Evolutionary conservation across 352 stramenopile genomes (phyloP).

Genomic region (Pseudoperonospora humuli): DNA sequence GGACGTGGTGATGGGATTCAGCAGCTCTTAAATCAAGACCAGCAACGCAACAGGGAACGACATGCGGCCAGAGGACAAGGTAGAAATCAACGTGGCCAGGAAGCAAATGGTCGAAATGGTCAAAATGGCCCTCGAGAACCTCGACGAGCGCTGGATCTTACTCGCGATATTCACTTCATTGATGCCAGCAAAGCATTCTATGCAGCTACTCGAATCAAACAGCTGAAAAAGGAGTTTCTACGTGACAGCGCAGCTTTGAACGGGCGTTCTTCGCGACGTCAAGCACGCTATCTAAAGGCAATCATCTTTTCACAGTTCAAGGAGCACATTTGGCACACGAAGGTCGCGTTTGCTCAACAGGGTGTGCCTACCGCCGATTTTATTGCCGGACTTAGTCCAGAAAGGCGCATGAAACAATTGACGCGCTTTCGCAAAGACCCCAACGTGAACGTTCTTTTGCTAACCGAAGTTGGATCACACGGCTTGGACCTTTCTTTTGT

Average conservation of each 20-base stretch:
- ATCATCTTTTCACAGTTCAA: slow-evolving; percentile 84
- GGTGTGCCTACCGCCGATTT: slow-evolving; percentile 56
- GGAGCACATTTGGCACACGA: slow-evolving; percentile 69
- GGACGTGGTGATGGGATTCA: slow-evolving; percentile 22
- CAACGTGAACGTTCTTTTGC: slow-evolving; percentile 87
- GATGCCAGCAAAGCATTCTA: slow-evolving; percentile 73
- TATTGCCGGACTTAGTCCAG: slow-evolving; percentile 37
- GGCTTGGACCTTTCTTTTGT: slow-evolving; percentile 97
- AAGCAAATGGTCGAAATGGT: slow-evolving; percentile 11
- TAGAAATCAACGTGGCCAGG: slow-evolving; percentile 14
- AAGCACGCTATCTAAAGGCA: slow-evolving; percentile 42
- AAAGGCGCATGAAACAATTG: slow-evolving; percentile 46
- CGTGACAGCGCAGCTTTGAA: slow-evolving; percentile 6
- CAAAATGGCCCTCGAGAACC: slow-evolving; percentile 19
- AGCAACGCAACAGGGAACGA: slow-evolving; percentile 12
- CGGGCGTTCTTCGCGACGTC: slow-evolving; percentile 6
- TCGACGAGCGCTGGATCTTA: slow-evolving; percentile 26
- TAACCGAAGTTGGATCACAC: slow-evolving; percentile 91
- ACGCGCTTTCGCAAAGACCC: slow-evolving; percentile 49
- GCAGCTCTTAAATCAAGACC: slow-evolving; percentile 19
- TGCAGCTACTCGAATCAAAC: slow-evolving; percentile 49
- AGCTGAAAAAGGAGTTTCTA: slow-evolving; percentile 52
- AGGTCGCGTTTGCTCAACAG: slow-evolving; percentile 66
- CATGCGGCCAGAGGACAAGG: slow-evolving; percentile 3
- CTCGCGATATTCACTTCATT: slow-evolving; percentile 37